Conservation (phyloP, 352 stramenopile species). For the Globisporangium viniferum region DNA sequence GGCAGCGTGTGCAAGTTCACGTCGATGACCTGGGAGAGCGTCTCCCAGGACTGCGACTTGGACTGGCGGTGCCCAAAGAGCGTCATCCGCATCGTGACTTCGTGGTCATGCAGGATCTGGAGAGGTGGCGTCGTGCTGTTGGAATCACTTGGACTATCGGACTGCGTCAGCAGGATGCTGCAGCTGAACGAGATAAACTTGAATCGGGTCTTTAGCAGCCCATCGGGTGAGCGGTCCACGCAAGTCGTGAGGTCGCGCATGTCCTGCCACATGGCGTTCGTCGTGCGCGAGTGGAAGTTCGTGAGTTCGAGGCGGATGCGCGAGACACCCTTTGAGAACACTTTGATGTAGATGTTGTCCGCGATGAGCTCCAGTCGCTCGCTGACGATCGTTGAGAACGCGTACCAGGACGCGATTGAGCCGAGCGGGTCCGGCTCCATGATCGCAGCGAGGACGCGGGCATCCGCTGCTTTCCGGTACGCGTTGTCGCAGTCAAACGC, state of each 20-base stretch:
- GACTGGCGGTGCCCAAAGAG: slow-evolving; percentile 47
- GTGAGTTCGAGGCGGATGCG: slow-evolving; percentile 37
- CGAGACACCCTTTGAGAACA: slow-evolving; percentile 37
- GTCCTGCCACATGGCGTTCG: slow-evolving; percentile 64
- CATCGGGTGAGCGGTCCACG: slow-evolving; percentile 57
- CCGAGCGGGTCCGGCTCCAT: slow-evolving; percentile 58
- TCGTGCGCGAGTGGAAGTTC: slow-evolving; percentile 51
- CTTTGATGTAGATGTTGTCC: slow-evolving; percentile 49
- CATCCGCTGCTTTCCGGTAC: slow-evolving; percentile 27
- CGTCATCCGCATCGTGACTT: slow-evolving; percentile 48
- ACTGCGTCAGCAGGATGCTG: slow-evolving; percentile 32
- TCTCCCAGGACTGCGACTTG: slow-evolving; percentile 38
- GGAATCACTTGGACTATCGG: background rate
- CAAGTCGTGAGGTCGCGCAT: slow-evolving; percentile 53
- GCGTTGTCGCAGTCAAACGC: slow-evolving; percentile 45
- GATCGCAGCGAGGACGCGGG: slow-evolving; percentile 30
- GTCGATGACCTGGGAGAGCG: slow-evolving; percentile 57
- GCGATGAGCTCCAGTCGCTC: slow-evolving; percentile 47
- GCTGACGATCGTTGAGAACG: slow-evolving; percentile 49
- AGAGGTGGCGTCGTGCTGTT: slow-evolving; percentile 9
- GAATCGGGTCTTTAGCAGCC: slow-evolving; percentile 62
- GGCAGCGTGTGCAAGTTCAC: slow-evolving; percentile 45
- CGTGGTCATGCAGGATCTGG: slow-evolving; percentile 38
- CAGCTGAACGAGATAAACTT: slow-evolving; percentile 56
- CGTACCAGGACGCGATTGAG: slow-evolving; percentile 57